Evolutionary conservation across 2,329 filamentous ascomycete species (phyloP).

Genomic region (Botrytis cinerea): DNA sequence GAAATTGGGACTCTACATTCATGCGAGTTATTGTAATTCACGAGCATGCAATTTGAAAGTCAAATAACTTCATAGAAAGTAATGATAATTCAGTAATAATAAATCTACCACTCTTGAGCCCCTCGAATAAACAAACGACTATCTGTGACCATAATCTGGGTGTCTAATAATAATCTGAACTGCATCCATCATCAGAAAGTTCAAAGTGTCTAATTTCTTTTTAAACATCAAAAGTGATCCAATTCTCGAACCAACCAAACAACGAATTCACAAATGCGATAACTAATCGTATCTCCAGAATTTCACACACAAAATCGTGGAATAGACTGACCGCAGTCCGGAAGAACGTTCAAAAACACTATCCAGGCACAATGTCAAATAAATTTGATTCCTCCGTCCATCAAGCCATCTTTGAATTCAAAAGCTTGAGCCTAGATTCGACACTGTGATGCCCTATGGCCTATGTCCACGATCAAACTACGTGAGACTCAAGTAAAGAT

Average conservation of each 20-base stretch:
- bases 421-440: neutral
- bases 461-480: neutral
- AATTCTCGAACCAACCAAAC: neutral
- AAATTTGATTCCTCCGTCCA: no score
- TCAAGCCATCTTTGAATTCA: no score
- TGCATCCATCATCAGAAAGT: neutral
- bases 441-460: neutral
- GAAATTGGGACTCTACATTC: no score
- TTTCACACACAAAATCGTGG: neutral
- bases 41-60: no score
- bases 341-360: no score
- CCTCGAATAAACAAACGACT: accelerated
- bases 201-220: neutral
- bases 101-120: no score
- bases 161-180: neutral
- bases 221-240: neutral
- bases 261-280: neutral
- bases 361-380: no score
- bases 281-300: neutral
- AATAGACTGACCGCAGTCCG: no score
- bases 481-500: neutral
- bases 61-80: no score
- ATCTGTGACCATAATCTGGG: neutral
- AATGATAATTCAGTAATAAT: no score
- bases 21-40: no score